Conservation (phyloP, 2,329 filamentous ascomycete genomes). For the Orbilia blumenaviensis region DNA sequence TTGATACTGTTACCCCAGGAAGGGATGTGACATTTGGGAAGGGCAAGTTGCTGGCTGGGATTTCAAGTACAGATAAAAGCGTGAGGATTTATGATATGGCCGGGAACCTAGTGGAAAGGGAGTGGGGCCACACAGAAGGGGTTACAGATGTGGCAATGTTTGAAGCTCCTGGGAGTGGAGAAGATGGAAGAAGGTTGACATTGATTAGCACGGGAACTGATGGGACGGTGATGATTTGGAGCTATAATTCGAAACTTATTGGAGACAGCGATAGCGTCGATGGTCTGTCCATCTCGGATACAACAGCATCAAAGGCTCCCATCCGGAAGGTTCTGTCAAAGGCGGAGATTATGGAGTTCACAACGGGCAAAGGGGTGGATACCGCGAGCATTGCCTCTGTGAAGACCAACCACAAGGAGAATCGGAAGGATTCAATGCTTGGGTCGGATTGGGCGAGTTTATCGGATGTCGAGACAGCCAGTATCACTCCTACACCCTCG, state of each 20-base stretch:
- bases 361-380: constrained; percentile 48
- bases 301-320: constrained; percentile 72
- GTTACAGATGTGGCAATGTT: constrained; percentile 84
- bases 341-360: constrained; percentile 82
- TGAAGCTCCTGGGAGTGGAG: constrained; percentile 66
- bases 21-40: constrained; percentile 66
- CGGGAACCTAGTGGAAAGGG: constrained; percentile 80
- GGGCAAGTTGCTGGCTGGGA: constrained; percentile 77
- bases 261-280: constrained; percentile 41
- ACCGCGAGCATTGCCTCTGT: constrained; percentile 26
- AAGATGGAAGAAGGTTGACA: constrained; percentile 63
- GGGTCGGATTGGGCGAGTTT: constrained; percentile 30
- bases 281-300: constrained; percentile 62
- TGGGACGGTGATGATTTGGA: constrained; percentile 84
- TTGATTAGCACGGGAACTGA: constrained; percentile 80
- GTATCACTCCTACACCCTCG: not conserved
- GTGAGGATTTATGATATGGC: constrained; percentile 86
- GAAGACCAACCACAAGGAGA: constrained; percentile 43
- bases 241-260: constrained; percentile 57
- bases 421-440: constrained; percentile 41
- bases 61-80: constrained; percentile 95
- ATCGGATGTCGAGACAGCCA: constrained; percentile 33
- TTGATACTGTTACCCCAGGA: constrained; percentile 78
- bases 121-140: constrained; percentile 94
- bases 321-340: constrained; percentile 86